Percentiles rank a stretch among this genome's conserved stretches.
phyloP scores from a whole-genome alignment of 2,329 filamentous ascomycete genomes.

The Curvularia verruculosa region DNA sequence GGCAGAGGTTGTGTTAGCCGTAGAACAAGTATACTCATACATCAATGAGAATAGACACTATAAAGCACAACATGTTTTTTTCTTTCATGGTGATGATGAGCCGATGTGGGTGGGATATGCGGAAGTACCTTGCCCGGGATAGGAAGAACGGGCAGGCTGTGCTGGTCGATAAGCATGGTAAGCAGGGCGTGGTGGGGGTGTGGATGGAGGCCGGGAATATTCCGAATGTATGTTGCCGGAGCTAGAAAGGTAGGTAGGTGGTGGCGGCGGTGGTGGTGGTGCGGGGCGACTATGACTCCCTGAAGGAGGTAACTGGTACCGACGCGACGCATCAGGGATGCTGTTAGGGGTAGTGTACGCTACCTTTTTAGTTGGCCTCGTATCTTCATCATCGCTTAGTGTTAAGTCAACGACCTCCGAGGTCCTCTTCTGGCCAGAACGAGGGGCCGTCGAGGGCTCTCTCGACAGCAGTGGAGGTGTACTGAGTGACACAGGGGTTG shows the following conservation, averaged over 20 bases:
- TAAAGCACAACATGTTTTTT: slow-evolving; percentile 20
- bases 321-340: slow-evolving; percentile 40
- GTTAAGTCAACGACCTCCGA: slow-evolving; percentile 58
- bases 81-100: slow-evolving; percentile 34
- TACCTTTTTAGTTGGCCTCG: slow-evolving; percentile 49
- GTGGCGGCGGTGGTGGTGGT: slow-evolving; percentile 19
- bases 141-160: slow-evolving; percentile 30
- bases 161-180: slow-evolving; percentile 31
- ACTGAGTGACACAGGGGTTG: slow-evolving; percentile 46
- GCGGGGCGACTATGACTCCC: slow-evolving; percentile 25
- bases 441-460: slow-evolving; percentile 46
- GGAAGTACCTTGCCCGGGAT: slow-evolving; percentile 35
- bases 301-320: slow-evolving; percentile 36
- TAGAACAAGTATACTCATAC: slow-evolving; percentile 21
- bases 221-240: slow-evolving; percentile 25
- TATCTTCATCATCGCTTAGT: slow-evolving; percentile 56
- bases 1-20: slow-evolving; percentile 30
- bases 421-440: slow-evolving; percentile 51
- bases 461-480: slow-evolving; percentile 56
- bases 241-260: slow-evolving; percentile 21
- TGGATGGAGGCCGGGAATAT: slow-evolving; percentile 31
- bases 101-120: slow-evolving; percentile 36
- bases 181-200: slow-evolving; percentile 21
- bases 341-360: slow-evolving; percentile 49
- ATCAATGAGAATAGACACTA: slow-evolving; percentile 19